Evolutionary conservation across 306 rosid species (phyloP), one percentile per base, ranked within the genome.

Genomic region (Dalbergia oliveri): DNA sequence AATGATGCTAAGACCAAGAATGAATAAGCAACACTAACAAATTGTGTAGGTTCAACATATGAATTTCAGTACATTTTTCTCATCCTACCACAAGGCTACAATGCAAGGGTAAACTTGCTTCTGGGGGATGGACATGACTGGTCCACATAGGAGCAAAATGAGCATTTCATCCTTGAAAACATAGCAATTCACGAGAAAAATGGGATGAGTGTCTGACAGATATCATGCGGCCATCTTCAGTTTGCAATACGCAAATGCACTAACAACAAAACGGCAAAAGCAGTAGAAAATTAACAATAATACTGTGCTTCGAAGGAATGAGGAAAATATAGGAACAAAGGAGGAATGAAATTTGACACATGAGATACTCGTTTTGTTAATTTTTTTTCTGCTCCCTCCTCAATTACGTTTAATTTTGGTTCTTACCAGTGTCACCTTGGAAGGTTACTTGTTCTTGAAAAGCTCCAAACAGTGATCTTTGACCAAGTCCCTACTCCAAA

Each of bases 401-500:
- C 16, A 16, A 9, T 65, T 35, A 34, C 12, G n/a, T 18, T 44
- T 54, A 47, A 53, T 26, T 69, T 21, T 65, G 35, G 23, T 51
- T 62, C 14, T 21, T 18, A n/a, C 31, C 50, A 59, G 59, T 35
- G 33, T 33, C 33, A 18, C 8, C 50, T 18, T 58, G 4, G 64
- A 82, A 82, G 53, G 70, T 58, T 72, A 72, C 8, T 86, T 51
- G 75, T 49, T 89, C 90, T 87, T 89, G 87, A 95, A 95, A 41
- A 89, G 82, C 69, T 95, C 97, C 89, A 95, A 79, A 66, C 99
- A 95, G 64, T 87, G 90, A 35, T 90, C 87, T 78, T 90, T 56
- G 12, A 86, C 93, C 84, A 95, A 84, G 87, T 90, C 66, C 71
- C 97, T 88, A 63, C 94, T 89, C 98, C 99, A 95, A 71, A 95